Conservation (phyloP, 129 eudicot genomes). For the Arctium minus region DNA sequence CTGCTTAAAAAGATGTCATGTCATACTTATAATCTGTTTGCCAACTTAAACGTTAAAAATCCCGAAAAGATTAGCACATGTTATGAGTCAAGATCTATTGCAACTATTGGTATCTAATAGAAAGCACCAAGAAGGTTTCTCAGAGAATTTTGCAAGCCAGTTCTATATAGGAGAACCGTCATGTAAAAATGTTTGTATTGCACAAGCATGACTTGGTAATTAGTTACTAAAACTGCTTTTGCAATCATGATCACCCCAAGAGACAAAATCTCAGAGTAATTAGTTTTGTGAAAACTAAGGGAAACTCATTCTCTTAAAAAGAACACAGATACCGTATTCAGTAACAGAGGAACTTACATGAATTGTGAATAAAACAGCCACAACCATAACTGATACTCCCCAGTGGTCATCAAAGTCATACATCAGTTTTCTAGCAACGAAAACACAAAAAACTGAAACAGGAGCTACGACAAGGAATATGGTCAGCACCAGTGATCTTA, state of each 20-base stretch:
- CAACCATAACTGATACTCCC: constrained; percentile 75
- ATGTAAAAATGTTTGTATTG: neutral
- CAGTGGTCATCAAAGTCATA: constrained; percentile 55
- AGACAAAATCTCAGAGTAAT: neutral
- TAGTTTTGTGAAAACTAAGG: neutral
- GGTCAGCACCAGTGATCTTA: constrained; percentile 82
- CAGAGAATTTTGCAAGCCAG: neutral
- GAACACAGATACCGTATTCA: neutral
- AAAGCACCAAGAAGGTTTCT: constrained; percentile 1
- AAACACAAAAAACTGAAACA: constrained; percentile 74
- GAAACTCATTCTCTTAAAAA: neutral
- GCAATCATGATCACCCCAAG: neutral
- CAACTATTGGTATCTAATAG: constrained; percentile 7
- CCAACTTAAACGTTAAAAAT: constrained; percentile 1
- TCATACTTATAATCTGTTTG: neutral
- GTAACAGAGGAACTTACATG: constrained; percentile 48
- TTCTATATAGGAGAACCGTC: neutral
- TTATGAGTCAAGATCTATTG: constrained; percentile 1
- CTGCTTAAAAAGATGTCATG: neutral
- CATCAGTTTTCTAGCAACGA: constrained; percentile 81
- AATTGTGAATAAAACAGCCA: constrained; percentile 64
- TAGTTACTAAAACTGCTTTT: constrained; percentile 11
- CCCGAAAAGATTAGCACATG: neutral
- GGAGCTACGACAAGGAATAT: constrained; percentile 86
- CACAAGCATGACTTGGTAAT: constrained; percentile 2